A percentile compares a stretch with the other conserved stretches of the same genome.
Evolutionary conservation across 2,329 filamentous ascomycete species (phyloP).

Genomic region (Fusarium nanum): DNA sequence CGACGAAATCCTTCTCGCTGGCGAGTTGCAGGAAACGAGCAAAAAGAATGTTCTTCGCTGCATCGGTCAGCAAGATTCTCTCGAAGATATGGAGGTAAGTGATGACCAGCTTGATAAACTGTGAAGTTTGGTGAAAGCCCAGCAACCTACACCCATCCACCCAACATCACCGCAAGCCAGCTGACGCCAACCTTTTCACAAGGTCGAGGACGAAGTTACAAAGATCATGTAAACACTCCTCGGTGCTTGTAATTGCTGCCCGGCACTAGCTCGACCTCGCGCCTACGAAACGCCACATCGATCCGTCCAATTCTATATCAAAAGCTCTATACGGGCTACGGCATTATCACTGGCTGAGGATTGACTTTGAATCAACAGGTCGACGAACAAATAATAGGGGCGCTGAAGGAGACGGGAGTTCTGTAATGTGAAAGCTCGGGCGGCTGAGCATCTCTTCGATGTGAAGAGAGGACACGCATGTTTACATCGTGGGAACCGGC

Average conservation of each 20-base stretch:
- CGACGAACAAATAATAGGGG: slow-evolving; percentile 42
- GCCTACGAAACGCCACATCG: slow-evolving; percentile 33
- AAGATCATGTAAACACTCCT: slow-evolving; percentile 79
- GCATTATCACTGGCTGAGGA: slow-evolving; percentile 34
- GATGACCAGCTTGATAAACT: slow-evolving; percentile 34
- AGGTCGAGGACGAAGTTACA: slow-evolving; percentile 91
- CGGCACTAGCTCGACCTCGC: slow-evolving; percentile 29
- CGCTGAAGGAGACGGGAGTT: slow-evolving; percentile 48
- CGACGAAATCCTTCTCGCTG: slow-evolving; percentile 93
- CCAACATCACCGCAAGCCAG: slow-evolving; percentile 38
- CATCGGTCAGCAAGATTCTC: slow-evolving; percentile 95
- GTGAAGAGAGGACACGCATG: slow-evolving; percentile 50
- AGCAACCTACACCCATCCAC: slow-evolving; percentile 26
- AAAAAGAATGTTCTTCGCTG: slow-evolving; percentile 98
- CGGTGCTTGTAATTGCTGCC: slow-evolving; percentile 34
- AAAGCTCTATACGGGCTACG: slow-evolving; percentile 20
- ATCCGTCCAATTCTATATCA: slow-evolving; percentile 27
- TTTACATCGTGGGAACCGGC: slow-evolving; percentile 45
- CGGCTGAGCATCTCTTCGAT: slow-evolving; percentile 51
- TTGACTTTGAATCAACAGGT: slow-evolving; percentile 50
- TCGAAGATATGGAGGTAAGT: slow-evolving; percentile 99
- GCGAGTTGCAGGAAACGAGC: slow-evolving; percentile 98
- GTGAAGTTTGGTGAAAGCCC: slow-evolving; percentile 34
- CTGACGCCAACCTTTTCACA: slow-evolving; percentile 52
- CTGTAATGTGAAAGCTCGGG: slow-evolving; percentile 49